phyloP scores from a whole-genome alignment of 192 early-diverging fungal species.

The Mortierella hygrophila region DNA sequence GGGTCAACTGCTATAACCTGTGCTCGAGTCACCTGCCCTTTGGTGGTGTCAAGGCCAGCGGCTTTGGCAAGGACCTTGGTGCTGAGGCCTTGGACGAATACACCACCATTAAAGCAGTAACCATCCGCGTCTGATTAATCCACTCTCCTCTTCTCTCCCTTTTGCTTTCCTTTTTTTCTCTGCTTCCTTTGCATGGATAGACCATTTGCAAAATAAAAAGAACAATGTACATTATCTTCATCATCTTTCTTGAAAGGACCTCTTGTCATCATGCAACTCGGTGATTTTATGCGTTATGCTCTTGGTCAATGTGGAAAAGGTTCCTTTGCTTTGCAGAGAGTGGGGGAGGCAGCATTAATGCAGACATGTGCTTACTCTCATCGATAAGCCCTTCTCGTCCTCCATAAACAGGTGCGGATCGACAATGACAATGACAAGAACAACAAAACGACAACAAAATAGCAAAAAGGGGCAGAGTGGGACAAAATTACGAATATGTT shows the following conservation, averaged over 20 bases:
- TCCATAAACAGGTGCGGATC: neutral
- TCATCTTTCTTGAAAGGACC: neutral
- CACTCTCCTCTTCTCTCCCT: neutral
- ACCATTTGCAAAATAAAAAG: neutral
- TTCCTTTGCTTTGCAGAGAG: neutral
- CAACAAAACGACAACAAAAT: neutral
- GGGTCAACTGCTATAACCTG: slow-evolving; percentile 55
- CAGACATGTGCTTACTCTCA: neutral
- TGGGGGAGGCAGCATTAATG: neutral
- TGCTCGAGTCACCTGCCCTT: slow-evolving; percentile 64
- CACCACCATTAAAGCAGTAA: slow-evolving; percentile 60
- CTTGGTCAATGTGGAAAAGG: neutral
- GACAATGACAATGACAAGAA: neutral
- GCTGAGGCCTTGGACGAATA: slow-evolving; percentile 67
- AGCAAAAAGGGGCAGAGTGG: neutral
- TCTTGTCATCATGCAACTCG: neutral
- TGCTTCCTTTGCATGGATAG: neutral
- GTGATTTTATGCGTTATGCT: neutral
- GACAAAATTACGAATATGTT: neutral
- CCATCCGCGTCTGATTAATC: slow-evolving; percentile 18
- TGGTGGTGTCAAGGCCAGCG: slow-evolving; percentile 80
- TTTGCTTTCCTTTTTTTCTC: neutral
- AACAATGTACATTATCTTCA: neutral
- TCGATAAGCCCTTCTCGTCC: neutral
- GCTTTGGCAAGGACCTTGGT: slow-evolving; percentile 73